Percentiles rank a stretch among this genome's conserved stretches.
Conservation (phyloP, 2,329 filamentous ascomycete genomes). For the Monascus ruber region DNA sequence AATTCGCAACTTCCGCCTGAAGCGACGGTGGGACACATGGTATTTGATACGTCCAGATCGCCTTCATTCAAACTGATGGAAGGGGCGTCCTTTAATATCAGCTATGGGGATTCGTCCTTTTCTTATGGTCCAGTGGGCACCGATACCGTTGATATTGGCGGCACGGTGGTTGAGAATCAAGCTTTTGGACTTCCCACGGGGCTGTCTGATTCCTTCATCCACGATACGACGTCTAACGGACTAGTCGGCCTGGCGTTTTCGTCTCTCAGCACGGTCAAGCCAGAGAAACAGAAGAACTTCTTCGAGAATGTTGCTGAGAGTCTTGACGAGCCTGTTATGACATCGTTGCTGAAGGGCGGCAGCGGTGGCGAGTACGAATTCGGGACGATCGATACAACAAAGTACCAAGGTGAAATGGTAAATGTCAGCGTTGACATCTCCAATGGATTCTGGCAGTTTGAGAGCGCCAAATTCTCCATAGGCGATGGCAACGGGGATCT, state of each 20-base stretch:
- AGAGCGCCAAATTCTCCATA: constrained; percentile 46
- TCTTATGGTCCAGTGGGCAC: constrained; percentile 53
- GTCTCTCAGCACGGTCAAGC: constrained; percentile 53
- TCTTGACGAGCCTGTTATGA: constrained; percentile 57
- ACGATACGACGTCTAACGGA: constrained; percentile 54
- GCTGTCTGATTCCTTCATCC: constrained; percentile 47
- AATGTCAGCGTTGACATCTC: constrained; percentile 52
- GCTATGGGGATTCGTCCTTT: constrained; percentile 57
- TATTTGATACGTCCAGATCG: constrained; percentile 45
- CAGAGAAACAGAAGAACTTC: constrained; percentile 56
- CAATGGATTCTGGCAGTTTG: constrained; percentile 59
- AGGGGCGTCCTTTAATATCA: constrained; percentile 49
- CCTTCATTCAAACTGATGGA: constrained; percentile 37
- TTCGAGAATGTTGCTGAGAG: constrained; percentile 57
- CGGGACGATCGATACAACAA: constrained; percentile 53
- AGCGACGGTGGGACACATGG: constrained; percentile 40
- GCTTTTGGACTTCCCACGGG: constrained; percentile 55
- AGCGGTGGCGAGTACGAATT: constrained; percentile 60
- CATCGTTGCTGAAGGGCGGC: constrained; percentile 53
- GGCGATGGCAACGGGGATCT: constrained; percentile 24
- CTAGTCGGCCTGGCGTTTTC: constrained; percentile 59
- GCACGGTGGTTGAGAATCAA: constrained; percentile 49
- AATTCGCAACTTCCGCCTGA: constrained; percentile 44
- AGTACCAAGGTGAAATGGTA: constrained; percentile 52
- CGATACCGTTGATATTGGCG: constrained; percentile 58